phyloP scores from a whole-genome alignment of 345 rosid species.

The Geranium brycei region DNA sequence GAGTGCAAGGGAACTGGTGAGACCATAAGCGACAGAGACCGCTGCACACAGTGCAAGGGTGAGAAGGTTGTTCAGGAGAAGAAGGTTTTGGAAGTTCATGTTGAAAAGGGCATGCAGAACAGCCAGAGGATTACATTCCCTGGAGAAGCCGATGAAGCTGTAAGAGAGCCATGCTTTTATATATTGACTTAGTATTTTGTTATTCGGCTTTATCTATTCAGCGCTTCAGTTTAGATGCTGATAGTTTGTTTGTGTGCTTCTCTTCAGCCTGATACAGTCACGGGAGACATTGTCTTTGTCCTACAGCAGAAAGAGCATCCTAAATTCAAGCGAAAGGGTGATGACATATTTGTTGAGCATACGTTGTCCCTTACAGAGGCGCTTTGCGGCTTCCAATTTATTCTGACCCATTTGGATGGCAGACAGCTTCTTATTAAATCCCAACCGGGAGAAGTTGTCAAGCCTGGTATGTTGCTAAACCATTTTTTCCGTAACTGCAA shows the following conservation, averaged over 20 bases:
- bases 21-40: conserved; percentile 55
- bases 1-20: conserved; percentile 67
- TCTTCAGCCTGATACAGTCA: conserved; percentile 25
- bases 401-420: conserved; percentile 57
- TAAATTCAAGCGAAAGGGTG: conserved; percentile 60
- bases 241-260: not conserved
- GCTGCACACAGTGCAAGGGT: conserved; percentile 64
- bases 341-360: conserved; percentile 66
- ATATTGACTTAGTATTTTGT: not conserved
- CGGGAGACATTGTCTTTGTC: conserved; percentile 52
- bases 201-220: not conserved
- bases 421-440: conserved; percentile 71
- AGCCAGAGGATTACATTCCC: conserved; percentile 55
- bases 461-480: conserved; percentile 31
- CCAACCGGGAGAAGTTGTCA: conserved; percentile 59
- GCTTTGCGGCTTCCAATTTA: conserved; percentile 61
- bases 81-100: conserved; percentile 55
- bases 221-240: not conserved
- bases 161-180: conserved; percentile 6
- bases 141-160: conserved; percentile 77
- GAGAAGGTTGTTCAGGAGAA: conserved; percentile 59
- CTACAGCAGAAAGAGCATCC: conserved; percentile 47
- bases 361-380: conserved; percentile 57
- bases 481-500: no score
- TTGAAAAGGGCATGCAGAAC: conserved; percentile 72